Evolutionary conservation across 225 moss, liverwort and hornwort species (phyloP).

Genomic region (Rhytidiadelphus loreus): DNA sequence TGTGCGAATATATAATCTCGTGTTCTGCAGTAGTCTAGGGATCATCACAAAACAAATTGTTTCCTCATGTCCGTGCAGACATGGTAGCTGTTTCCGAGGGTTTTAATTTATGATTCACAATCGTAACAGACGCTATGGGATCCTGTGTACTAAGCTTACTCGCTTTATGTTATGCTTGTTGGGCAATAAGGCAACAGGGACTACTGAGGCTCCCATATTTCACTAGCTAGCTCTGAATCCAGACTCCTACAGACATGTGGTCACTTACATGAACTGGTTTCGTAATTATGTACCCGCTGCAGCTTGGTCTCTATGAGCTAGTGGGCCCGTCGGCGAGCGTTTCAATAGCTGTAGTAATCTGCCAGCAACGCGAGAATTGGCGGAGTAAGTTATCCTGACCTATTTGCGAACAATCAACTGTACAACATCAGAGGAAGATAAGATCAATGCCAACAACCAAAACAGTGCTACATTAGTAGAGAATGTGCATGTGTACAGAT

Average conservation of each 20-base stretch:
- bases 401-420: not conserved
- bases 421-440: not conserved
- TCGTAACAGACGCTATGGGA: not conserved
- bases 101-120: not conserved
- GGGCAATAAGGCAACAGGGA: not conserved
- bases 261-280: not conserved
- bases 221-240: not conserved
- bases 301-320: not conserved
- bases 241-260: not conserved
- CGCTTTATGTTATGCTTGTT: conserved; percentile 4
- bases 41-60: not conserved
- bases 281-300: not conserved
- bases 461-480: not conserved
- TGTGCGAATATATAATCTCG: not conserved
- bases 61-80: not conserved
- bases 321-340: not conserved
- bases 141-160: not conserved
- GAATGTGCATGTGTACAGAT: not conserved
- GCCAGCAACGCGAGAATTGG: not conserved
- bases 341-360: not conserved
- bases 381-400: not conserved
- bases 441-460: not conserved
- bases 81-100: not conserved
- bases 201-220: not conserved
- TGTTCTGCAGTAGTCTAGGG: not conserved